These are phyloP conservation scores for Leccinum olivaceopallidum DNA, from an alignment of 768 basidiomycete species.

Conservation along the genomic window DNA sequence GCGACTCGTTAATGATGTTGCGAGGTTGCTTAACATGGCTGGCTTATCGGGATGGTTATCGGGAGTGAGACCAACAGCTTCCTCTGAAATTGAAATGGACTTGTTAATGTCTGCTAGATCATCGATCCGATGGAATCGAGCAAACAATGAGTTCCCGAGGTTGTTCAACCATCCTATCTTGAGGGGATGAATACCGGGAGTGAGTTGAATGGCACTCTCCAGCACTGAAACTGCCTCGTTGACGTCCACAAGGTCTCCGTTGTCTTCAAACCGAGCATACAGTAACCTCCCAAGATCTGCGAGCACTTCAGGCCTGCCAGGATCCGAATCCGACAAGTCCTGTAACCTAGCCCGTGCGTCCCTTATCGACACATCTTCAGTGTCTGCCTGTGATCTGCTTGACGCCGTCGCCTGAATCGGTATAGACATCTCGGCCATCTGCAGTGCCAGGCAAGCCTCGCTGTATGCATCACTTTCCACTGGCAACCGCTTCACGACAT, in stretches of 20 bases:
- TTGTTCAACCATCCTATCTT: background rate
- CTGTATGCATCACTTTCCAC: background rate
- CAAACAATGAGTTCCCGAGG: background rate
- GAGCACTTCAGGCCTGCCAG: background rate
- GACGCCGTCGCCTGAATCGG: background rate
- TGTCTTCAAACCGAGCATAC: background rate
- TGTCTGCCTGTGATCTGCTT: background rate
- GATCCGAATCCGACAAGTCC: background rate
- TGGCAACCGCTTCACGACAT: background rate
- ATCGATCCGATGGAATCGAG: background rate
- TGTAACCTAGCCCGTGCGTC: background rate
- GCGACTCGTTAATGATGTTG: background rate
- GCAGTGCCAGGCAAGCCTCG: background rate
- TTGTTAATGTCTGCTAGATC: background rate
- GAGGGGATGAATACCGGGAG: background rate
- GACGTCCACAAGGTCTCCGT: background rate
- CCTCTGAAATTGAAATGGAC: background rate
- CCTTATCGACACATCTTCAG: background rate
- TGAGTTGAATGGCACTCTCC: background rate
- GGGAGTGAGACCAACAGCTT: background rate
- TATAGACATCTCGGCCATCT: background rate
- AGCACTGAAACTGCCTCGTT: background rate
- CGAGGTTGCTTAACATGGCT: background rate
- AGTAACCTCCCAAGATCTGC: background rate
- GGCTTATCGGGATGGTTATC: background rate